Evolutionary conservation across 2,329 filamentous ascomycete species (phyloP), one percentile per base, ranked within the genome.

Genomic region (Colletotrichum sp.): DNA sequence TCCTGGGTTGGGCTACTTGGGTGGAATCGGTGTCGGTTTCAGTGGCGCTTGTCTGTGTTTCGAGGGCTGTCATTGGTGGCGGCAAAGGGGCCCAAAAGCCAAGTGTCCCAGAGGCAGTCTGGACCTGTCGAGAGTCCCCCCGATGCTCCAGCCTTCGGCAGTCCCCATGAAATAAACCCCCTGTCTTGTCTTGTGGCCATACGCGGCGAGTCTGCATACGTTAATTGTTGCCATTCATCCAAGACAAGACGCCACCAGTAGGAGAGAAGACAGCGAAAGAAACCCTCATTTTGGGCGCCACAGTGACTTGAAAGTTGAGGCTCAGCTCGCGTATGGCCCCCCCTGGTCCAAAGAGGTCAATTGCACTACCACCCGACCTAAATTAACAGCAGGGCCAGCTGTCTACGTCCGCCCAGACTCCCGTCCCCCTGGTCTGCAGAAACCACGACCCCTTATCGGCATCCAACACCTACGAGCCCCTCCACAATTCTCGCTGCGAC

Each of bases 361-460:
- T 49, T 21, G 44, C n/a, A 49, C 59, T 67, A 18, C 57, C 52
- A 39, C 69, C 69, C 60, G 57, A 64, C 49, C 39, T 71, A 59
- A 68, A 68, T 55, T 66, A 44, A 67, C 30, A 63, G 44, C 69
- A 72, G 36, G 55, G 72, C 62, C 64, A 72, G 64, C 55, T 67
- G 36, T 49, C 15, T 15, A 69, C 36, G 64, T 65, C 60, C 74
- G 44, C 74, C 59, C 70, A 73, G 71, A 73, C 70, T 69, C 26
- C 30, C 26, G 36, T 55, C 52, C 70, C 70, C 74, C 70, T 52
- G 64, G 69, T 63, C 69, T 55, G 55, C 55, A 59, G 70, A 57
- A 72, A 64, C 63, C 69, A 69, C 68, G 52, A 62, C 74, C 74
- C 71, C 70, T 76, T 76, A 76, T 73, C 74, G 74, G 44, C 74